A percentile compares a stretch with the other conserved stretches of the same genome.
These are phyloP conservation scores for Taphrina wiesneri DNA, from an alignment of 1,139 yeast species.

Conservation along the genomic window DNA sequence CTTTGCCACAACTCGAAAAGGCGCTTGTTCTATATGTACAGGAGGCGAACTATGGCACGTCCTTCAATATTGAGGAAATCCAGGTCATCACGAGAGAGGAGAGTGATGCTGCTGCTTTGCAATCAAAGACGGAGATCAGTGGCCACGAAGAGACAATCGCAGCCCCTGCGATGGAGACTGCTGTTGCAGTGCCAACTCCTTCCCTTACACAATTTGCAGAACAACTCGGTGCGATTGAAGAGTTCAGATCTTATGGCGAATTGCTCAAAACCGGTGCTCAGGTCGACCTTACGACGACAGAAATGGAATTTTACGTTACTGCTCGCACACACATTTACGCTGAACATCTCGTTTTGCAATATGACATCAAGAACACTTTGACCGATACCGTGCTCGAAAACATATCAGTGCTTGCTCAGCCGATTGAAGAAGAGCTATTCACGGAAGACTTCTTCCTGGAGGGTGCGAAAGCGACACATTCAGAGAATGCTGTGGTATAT, in stretches of 20 bases:
- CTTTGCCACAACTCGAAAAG: slow-evolving; percentile 73
- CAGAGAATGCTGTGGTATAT: slow-evolving; percentile 70
- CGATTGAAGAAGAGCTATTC: slow-evolving; percentile 53
- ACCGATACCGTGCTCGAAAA: slow-evolving; percentile 74
- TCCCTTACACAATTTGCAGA: slow-evolving; percentile 65
- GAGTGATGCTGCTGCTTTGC: slow-evolving; percentile 60
- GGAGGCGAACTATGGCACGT: slow-evolving; percentile 59
- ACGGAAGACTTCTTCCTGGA: slow-evolving; percentile 75
- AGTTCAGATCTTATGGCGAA: slow-evolving; percentile 69
- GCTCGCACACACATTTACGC: slow-evolving; percentile 80
- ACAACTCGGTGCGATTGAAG: slow-evolving; percentile 66
- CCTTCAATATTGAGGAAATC: slow-evolving; percentile 71
- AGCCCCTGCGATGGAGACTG: slow-evolving; percentile 37
- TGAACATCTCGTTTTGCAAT: slow-evolving; percentile 74
- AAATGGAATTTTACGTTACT: slow-evolving; percentile 87
- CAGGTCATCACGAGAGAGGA: slow-evolving; percentile 66
- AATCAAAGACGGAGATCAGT: slow-evolving; percentile 52
- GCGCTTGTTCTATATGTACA: slow-evolving; percentile 72
- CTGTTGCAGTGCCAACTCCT: slow-evolving; percentile 42
- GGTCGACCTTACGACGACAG: slow-evolving; percentile 79
- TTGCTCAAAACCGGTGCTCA: slow-evolving; percentile 67
- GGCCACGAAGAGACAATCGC: slow-evolving; percentile 38
- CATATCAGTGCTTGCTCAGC: slow-evolving; percentile 70
- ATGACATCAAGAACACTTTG: slow-evolving; percentile 79
- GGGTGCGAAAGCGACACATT: slow-evolving; percentile 69